These are phyloP conservation scores for Penicillium cataractarum DNA, from an alignment of 495 filamentous ascomycete species.

Conservation along the genomic window DNA sequence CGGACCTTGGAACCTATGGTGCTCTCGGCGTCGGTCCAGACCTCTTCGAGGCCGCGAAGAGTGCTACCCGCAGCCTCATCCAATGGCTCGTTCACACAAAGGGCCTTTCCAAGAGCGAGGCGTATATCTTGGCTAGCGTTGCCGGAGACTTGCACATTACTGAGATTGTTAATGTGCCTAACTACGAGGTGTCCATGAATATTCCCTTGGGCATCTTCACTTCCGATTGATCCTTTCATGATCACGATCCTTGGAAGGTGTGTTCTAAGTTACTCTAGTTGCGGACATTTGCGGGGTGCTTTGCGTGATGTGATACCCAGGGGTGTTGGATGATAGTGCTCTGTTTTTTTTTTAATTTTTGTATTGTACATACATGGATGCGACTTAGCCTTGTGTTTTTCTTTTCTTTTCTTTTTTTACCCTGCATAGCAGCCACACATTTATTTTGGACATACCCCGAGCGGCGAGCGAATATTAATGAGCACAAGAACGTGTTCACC, in stretches of 20 bases:
- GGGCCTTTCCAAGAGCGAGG: constrained; percentile 47
- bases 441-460: constrained; percentile 1
- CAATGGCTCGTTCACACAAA: constrained; percentile 50
- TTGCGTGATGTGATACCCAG: constrained; percentile 27
- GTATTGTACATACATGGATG: constrained; percentile 20
- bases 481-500: neutral
- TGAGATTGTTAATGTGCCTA: constrained; percentile 55
- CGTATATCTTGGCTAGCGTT: constrained; percentile 55
- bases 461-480: constrained; percentile 2
- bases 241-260: neutral
- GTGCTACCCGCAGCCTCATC: constrained; percentile 46
- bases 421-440: constrained; percentile 13
- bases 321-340: constrained; percentile 8
- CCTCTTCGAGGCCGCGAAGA: constrained; percentile 47
- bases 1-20: constrained; percentile 49
- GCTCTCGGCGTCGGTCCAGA: constrained; percentile 49
- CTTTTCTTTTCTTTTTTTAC: neutral
- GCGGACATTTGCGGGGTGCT: constrained; percentile 2
- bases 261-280: neutral
- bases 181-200: constrained; percentile 51
- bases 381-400: constrained; percentile 1
- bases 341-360: neutral
- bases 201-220: constrained; percentile 49
- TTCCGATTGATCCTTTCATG: neutral
- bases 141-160: constrained; percentile 49